Base-by-base conservation (phyloP, 2,329 filamentous ascomycete genomes). In the Parastagonospora nodorum region DNA sequence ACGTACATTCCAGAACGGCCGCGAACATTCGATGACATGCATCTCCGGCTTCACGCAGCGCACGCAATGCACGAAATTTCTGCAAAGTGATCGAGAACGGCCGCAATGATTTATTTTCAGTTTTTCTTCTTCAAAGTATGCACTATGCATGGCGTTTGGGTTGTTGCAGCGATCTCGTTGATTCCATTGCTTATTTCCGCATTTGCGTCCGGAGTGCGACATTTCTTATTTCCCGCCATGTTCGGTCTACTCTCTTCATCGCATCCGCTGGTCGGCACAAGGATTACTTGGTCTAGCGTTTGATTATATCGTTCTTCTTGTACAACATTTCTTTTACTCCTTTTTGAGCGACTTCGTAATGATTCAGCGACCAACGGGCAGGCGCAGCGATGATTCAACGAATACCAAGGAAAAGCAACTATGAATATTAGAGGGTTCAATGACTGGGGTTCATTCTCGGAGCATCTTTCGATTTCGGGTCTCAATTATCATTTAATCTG, bases 1-100 rank as follows among this genome's bases (percentile, higher is more conserved):
- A 42, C 50, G 50, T 45, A 53, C 49, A 56, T 58, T 66, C 59
- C 58, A 67, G 63, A 64, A 61, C 51, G 51, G 55, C 41, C 55
- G 50, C 50, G 54, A 62, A 51, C 42, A 14, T 54, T 60, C 53
- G 43, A 55, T 35, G 38, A 28, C 42, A 52, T 51, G 53, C 55
- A 56, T 36, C 41, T 50, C 30, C 29, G 45, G 24, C 44, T 54
- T 32, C 11, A 31, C 42, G 24, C 9, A 37, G 30, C 50, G 31
- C 40, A 29, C 39, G 50, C 48, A 40, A 52, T 50, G 52, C 43
- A 50, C 43, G 31, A 51, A 53, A 39, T 51, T 27, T 54, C 38
- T 48, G 45, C 42, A 8, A 33, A 30, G 24, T 15, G 41, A 29
- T 48, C 40, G 49, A 40, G 50, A 47, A 48, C 35, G 9, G 42